These are phyloP conservation scores for Heritiera littoralis DNA, from an alignment of 345 rosid species.

Conservation along the genomic window DNA sequence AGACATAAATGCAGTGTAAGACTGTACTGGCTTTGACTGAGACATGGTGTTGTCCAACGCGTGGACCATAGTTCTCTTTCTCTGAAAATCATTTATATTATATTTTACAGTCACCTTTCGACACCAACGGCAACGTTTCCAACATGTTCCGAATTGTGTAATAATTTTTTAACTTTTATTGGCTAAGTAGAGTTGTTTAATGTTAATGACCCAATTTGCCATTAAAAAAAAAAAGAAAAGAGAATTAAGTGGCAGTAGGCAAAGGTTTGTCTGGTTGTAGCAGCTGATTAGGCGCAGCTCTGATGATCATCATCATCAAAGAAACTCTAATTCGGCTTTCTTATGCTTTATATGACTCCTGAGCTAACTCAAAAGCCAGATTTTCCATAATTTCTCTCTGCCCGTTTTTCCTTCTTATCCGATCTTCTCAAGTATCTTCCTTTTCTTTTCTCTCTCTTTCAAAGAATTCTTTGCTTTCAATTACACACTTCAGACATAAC, in stretches of 20 bases:
- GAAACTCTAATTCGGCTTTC: neutral
- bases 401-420: constrained; percentile 8
- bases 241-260: neutral
- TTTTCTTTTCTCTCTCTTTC: neutral
- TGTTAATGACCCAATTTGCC: neutral
- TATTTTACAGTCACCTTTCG: neutral
- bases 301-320: neutral
- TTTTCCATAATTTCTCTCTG: neutral
- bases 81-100: neutral
- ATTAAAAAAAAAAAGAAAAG: too few relatives aligned
- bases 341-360: constrained; percentile 6
- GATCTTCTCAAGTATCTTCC: neutral
- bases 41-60: neutral
- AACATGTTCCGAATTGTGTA: neutral
- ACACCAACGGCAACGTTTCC: neutral
- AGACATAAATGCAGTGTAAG: neutral
- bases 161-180: neutral
- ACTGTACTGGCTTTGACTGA: neutral
- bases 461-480: neutral
- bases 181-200: neutral
- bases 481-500: neutral
- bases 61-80: neutral
- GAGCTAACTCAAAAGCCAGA: neutral
- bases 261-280: neutral
- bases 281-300: neutral